Evolutionary conservation across 1,139 yeast genomes (phyloP), one percentile per base, ranked within the genome.

Genomic region (Taiozyma sp.): DNA sequence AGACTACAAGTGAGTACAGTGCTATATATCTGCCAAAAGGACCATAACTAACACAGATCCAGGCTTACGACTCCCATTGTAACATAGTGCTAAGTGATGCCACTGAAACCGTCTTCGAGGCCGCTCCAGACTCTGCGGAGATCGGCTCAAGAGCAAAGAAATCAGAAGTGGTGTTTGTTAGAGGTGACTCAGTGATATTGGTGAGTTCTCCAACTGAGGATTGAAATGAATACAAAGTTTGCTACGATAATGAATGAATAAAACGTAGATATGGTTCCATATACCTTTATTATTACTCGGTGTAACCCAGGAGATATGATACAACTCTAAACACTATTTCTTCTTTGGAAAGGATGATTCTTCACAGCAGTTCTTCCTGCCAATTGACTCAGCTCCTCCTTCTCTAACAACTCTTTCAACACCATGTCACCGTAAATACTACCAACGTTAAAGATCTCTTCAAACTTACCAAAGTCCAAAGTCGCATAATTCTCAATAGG

Each of bases 61-160:
- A 58, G 78, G 97, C 97, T 1, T 93, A 89, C 70, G 98, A 93
- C 69, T 87, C 96, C 47, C 98, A 93, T 70, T 93, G 98, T 70
- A 93, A 95, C 68, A 83, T 95, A 79, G 97, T 93, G 43, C 79
- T 93, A 60, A 91, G 98, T 63, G 96, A 95, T 61, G 97, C 96
- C 4, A 80, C 79, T 54, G 99, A 93, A 66, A 87, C 87, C 10
- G 83, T 92, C 48, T 88, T 81, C 64, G 75, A 75, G 40, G 65
- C 81, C 40, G 79, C 75, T 41, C 83, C 69, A n/a, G 78, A 74
- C 12, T 65, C 76, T 42, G 70, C 66, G 57, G 74, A 46, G 29
- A 42, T 49, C 29, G 45, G 48, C 30, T 51, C 55, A 32, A 53
- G 48, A 30, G 86, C 84, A 44, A 89, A 88, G 65, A 75, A 77